Conservation (phyloP, 768 basidiomycete species). For the Agaricus blazei region DNA sequence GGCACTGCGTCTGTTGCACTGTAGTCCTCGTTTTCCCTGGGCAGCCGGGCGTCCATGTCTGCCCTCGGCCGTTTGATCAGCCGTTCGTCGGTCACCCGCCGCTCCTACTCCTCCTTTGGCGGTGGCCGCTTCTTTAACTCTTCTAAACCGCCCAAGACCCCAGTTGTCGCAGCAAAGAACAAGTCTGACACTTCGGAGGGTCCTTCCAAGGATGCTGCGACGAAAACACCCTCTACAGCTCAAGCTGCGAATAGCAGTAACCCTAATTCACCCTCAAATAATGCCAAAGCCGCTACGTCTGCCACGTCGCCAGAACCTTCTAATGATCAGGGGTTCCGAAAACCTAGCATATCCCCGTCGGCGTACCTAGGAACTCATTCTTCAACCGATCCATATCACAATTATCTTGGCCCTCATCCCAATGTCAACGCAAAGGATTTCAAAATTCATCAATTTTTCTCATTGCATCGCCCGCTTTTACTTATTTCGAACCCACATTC, state of each 20-base stretch:
- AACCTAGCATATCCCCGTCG: background rate
- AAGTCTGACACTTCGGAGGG: constrained; percentile 12
- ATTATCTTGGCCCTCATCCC: constrained; percentile 38
- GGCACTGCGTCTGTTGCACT: background rate
- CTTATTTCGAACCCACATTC: constrained; percentile 59
- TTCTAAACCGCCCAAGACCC: constrained; percentile 56
- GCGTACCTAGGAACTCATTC: constrained; percentile 11
- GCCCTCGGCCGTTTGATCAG: constrained; percentile 45
- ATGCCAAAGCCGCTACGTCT: constrained; percentile 4
- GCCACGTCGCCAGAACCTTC: constrained; percentile 7
- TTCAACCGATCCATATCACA: constrained; percentile 12
- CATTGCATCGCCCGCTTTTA: constrained; percentile 73
- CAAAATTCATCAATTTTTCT: constrained; percentile 82
- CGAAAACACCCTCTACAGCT: constrained; percentile 8
- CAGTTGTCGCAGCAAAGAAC: constrained; percentile 31
- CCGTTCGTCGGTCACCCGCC: constrained; percentile 40
- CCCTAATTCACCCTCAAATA: constrained; percentile 8
- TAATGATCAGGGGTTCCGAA: constrained; percentile 13
- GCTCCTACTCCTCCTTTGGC: constrained; percentile 74
- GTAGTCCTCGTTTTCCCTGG: background rate
- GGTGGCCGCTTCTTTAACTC: constrained; percentile 73
- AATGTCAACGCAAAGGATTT: constrained; percentile 61
- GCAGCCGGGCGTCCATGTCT: constrained; percentile 35
- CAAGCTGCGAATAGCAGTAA: constrained; percentile 8
- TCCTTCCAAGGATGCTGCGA: constrained; percentile 7